Evolutionary conservation across 768 basidiomycete species (phyloP), one percentile per base, ranked within the genome.

Genomic region (Rhodotorula graminis): DNA sequence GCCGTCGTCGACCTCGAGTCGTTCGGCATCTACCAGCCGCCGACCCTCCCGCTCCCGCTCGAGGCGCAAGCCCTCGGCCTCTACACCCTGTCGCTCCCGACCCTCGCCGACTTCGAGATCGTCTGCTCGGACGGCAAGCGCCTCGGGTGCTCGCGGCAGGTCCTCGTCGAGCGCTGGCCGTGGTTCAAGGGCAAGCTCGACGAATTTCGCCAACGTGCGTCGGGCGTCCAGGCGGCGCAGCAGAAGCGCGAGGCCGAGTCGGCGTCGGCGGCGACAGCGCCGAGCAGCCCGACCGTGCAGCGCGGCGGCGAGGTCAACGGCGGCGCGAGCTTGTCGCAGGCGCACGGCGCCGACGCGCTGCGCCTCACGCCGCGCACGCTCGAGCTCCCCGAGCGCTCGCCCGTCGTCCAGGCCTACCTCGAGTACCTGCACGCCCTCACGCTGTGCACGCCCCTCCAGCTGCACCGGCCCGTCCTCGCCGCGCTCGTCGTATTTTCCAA

Each of bases 11-110:
- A 74, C 46, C 71, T 76, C 23, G 72, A 76, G n/a, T 90, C 94
- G 0, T 95, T 93, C 78, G 95, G 95, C 2, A 93, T 99, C 74
- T 98, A 98, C 79, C 90, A 91, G 76, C 90, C 93, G 0, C 93
- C 93, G 0, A 80, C 84, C 7, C 76, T 75, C 40, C 76, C 84
- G 86, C 55, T 87, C 83, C 72, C 84, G 88, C 82, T 89, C 42
- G 84, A 85, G 2, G 88, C 91, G 85, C 92, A 94, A 80, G 88
- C 91, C 79, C 84, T 94, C 65, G 93, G 92, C 23, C 85, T 98
- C 37, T 86, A 88, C 23, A 88, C 89, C 61, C 84, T 97, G 27
- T 52, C 65, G 16, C 71, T 72, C n/a, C 74, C 78, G 25, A 47
- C 62, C 56, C 61, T 77, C 8, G 52, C 91, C 2, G 95, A 99